phyloP scores from a whole-genome alignment of 1,284 basidiomycete species.

The Ustilago trichophora region DNA sequence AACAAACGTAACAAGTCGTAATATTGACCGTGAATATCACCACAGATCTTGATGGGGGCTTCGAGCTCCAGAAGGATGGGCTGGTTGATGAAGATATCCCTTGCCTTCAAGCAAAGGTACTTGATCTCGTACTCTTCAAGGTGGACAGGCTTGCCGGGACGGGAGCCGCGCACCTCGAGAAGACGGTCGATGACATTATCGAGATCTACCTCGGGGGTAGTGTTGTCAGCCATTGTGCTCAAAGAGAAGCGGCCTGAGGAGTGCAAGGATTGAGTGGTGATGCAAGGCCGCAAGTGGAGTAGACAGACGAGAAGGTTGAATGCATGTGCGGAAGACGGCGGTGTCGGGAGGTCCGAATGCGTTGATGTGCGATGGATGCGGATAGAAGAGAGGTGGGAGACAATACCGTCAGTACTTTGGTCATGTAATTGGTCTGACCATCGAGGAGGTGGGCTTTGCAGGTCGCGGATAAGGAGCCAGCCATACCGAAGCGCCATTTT shows the following conservation, averaged over 20 bases:
- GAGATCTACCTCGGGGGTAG: slow-evolving; percentile 64
- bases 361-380: too few relatives aligned
- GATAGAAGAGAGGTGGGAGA: too few relatives aligned
- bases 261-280: not conserved
- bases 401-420: too few relatives aligned
- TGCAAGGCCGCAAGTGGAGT: not conserved
- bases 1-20: slow-evolving; percentile 92
- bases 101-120: slow-evolving; percentile 90
- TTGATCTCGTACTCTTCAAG: slow-evolving; percentile 96
- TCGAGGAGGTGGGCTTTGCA: too few relatives aligned
- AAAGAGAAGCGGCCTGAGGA: slow-evolving; percentile 20
- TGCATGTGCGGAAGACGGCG: not conserved
- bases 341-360: not conserved
- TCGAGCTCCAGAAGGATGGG: slow-evolving; percentile 92
- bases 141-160: slow-evolving; percentile 92
- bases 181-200: slow-evolving; percentile 66
- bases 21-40: slow-evolving; percentile 95
- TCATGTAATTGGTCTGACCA: too few relatives aligned
- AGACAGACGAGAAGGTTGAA: not conserved
- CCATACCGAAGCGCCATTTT: too few relatives aligned
- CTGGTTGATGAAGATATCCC: slow-evolving; percentile 95
- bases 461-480: too few relatives aligned
- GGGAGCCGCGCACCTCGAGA: slow-evolving; percentile 79
- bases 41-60: slow-evolving; percentile 96
- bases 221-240: slow-evolving; percentile 60